A percentile compares a stretch with the other conserved stretches of the same genome.
phyloP scores from a whole-genome alignment of 371 early-diverging fungal genomes.

The Mucor circinelloides region DNA sequence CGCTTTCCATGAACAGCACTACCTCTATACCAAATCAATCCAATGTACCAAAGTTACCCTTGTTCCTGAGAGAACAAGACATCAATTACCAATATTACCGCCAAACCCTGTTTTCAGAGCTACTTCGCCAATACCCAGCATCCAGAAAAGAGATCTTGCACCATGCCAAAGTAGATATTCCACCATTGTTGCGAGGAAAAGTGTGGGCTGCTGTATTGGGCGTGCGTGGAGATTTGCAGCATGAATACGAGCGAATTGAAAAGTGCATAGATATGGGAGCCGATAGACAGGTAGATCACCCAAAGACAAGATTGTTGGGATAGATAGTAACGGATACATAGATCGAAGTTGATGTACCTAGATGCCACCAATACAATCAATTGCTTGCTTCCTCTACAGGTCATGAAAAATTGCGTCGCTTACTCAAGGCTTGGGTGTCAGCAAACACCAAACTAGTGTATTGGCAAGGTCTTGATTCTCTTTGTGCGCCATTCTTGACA shows the following conservation, averaged over 20 bases:
- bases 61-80: constrained; percentile 70
- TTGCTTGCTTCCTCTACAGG: constrained; percentile 72
- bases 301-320: neutral
- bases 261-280: constrained; percentile 56
- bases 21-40: constrained; percentile 28
- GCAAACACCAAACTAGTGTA: constrained; percentile 71
- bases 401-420: constrained; percentile 68
- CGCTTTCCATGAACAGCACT: constrained; percentile 31
- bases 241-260: constrained; percentile 60
- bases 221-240: constrained; percentile 63
- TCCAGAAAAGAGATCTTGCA: constrained; percentile 64
- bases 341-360: constrained; percentile 75
- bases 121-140: constrained; percentile 73
- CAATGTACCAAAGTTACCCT: constrained; percentile 41
- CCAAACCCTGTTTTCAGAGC: constrained; percentile 59
- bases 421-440: constrained; percentile 73
- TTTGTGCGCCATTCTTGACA: constrained; percentile 78
- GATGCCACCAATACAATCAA: constrained; percentile 87
- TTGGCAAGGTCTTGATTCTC: constrained; percentile 87
- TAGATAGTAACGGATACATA: constrained; percentile 12
- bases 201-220: constrained; percentile 83
- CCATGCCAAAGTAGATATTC: constrained; percentile 77
- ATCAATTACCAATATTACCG: constrained; percentile 71
- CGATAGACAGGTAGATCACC: constrained; percentile 56
- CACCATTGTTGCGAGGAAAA: constrained; percentile 70